These are phyloP conservation scores for Prototheca stagnorum DNA, from an alignment of 163 green algal genomes.

Conservation along the genomic window DNA sequence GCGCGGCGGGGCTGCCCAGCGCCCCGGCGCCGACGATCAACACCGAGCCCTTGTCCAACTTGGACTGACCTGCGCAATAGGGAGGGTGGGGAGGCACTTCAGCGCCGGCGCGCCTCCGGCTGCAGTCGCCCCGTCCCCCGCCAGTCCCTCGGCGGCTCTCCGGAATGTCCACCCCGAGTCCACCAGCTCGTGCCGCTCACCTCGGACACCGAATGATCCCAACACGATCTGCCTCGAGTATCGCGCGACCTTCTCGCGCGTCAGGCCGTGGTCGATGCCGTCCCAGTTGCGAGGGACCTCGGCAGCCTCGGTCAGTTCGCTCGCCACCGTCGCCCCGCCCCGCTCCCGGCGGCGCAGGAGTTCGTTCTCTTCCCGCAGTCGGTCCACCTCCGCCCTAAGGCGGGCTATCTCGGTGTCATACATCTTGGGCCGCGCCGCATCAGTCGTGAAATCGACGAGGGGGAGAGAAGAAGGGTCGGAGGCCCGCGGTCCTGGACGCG, in stretches of 20 bases:
- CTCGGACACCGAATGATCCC: conserved; percentile 58
- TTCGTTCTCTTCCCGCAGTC: conserved; percentile 13
- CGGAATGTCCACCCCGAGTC: not conserved
- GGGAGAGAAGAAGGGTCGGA: conserved; percentile 5
- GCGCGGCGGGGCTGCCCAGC: conserved; percentile 67
- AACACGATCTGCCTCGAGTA: conserved; percentile 86
- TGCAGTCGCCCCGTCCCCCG: too few relatives aligned
- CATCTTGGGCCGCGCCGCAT: too few relatives aligned
- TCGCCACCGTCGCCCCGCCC: too few relatives aligned
- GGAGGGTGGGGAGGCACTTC: not conserved
- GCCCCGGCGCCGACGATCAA: conserved; percentile 87
- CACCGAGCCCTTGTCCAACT: conserved; percentile 46
- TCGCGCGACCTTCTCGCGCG: conserved; percentile 43
- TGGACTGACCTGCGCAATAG: conserved; percentile 35
- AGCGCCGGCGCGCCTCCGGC: too few relatives aligned
- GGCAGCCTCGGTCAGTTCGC: too few relatives aligned
- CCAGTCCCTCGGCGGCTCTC: not conserved
- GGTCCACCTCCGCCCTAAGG: conserved; percentile 4
- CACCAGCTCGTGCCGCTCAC: conserved; percentile 7
- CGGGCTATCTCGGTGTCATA: not conserved
- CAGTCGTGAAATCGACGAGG: not conserved
- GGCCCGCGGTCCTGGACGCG: too few relatives aligned
- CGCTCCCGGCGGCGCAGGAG: too few relatives aligned
- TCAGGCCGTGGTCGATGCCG: conserved; percentile 20
- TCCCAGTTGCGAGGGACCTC: too few relatives aligned